Evolutionary conservation across 1,284 basidiomycete species (phyloP), one percentile per base, ranked within the genome.

Genomic region (Ceratobasidium theobromae): DNA sequence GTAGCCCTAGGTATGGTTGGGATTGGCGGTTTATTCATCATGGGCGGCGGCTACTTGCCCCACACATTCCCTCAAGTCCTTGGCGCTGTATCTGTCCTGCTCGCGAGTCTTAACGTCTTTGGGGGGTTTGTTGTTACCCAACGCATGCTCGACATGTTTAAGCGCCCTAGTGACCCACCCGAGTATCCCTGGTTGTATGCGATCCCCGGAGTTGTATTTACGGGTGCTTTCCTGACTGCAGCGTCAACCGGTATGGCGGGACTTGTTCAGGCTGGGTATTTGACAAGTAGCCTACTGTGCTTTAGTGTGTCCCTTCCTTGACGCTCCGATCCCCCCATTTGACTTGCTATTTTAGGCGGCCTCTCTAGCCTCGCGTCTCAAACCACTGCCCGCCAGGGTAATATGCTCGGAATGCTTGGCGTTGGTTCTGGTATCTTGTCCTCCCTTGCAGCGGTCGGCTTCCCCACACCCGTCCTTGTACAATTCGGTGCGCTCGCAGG

Each of bases 141-240:
- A 76, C 85, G 90, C 53, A 93, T 93, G 91, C 79, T 93, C 69
- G 89, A 93, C 73, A 92, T 93, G 86, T 93, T 93, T 77, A 90
- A 89, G 77, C 86, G 91, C 51, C 86, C 86, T 1, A 87, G 84
- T 55, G 91, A 93, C 76, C 91, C 91, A 16, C 89, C 91, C 2
- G 91, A 93, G 73, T 93, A 92, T 75, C 83, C 86, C 0, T 92
- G 86, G 86, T 77, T 93, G 16, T 93, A 93, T 72, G 82, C 81
- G 25, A 76, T 92, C 66, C 91, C 91, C 21, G 91, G 86, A 16
- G 80, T 86, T 1, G 82, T 92, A 2, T 93, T 93, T 73, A 86
- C 87, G 1, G 88, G 88, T 43, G 91, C 88, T 1, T 91, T 91
- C 76, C 75, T 93, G 65, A 84, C 85, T 64, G 88, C 91, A 40